phyloP scores from a whole-genome alignment of 805 yeast genomes.

The Candida lessepsii region DNA sequence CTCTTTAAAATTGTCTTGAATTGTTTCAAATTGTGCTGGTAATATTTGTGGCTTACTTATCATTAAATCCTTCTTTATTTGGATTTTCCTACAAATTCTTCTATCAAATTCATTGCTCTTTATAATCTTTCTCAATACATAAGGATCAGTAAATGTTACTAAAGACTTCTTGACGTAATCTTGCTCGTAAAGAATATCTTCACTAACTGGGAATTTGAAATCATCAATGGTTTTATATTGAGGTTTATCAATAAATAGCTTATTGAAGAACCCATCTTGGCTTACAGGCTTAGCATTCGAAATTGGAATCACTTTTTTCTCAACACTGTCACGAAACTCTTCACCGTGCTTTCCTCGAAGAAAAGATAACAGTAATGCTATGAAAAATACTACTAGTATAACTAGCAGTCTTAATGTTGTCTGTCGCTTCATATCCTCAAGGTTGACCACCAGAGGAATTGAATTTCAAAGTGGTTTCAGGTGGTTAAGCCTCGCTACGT shows the following conservation, averaged over 20 bases:
- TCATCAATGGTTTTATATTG: neutral
- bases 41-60: conserved; percentile 17
- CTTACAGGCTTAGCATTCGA: conserved; percentile 3
- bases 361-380: conserved; percentile 5
- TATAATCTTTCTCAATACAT: conserved; percentile 1
- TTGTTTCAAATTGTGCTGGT: conserved; percentile 17
- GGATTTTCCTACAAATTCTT: conserved; percentile 16
- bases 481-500: no score
- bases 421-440: conserved; percentile 1
- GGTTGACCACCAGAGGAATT: no score
- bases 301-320: conserved; percentile 8
- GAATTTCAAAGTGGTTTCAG: neutral
- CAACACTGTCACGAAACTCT: conserved; percentile 2
- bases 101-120: conserved; percentile 14
- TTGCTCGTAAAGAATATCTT: conserved; percentile 9
- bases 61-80: conserved; percentile 14
- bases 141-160: conserved; percentile 21
- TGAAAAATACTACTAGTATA: neutral
- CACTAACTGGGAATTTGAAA: conserved; percentile 13
- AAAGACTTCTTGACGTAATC: conserved; percentile 9
- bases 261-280: neutral
- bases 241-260: neutral
- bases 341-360: conserved; percentile 4
- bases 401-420: neutral
- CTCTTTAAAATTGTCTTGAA: conserved; percentile 13